Evolutionary conservation across 768 basidiomycete species (phyloP), one percentile per base, ranked within the genome.

Genomic region (Pleurotus tuber-regium): DNA sequence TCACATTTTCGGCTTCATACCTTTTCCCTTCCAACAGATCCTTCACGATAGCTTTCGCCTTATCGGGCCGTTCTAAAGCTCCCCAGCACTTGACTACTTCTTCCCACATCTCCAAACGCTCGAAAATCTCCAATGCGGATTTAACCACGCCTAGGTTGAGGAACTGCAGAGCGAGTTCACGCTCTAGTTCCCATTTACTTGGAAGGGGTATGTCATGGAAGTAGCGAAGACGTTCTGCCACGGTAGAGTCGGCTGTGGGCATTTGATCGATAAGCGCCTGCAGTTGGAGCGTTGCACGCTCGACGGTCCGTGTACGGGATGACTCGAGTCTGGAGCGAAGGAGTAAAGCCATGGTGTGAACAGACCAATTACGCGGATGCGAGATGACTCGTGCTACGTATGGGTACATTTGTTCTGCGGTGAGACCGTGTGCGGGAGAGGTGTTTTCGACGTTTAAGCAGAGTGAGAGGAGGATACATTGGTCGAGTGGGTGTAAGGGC

Each of bases 41-140:
- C 19, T 80, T 79, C 31, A 98, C 92, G 64, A 99, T 82, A 2
- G 72, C 66, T 53, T 92, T 77, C 4, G 86, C 97, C 62, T 82
- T 84, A 49, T 92, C 90, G 8, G 79, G 80, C 57, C 80, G 73
- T 57, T 96, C 94, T 70, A 95, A 77, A 14, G 84, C 73, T 54
- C 86, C 84, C 75, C 88, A 91, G 68, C 96, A 98, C 55, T 79
- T 76, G 36, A 93, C 92, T 6, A 91, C 94, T 57, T 98, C 92
- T 70, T 97, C 97, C 95, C 95, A 99, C 93, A 98, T 93, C 70
- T 98, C 94, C 54, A 98, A 74, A 29, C 91, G 79, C 69, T 92
- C 88, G 63, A 93, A 98, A 50, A 98, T 95, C 66, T 89, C 95
- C 43, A 98, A 73, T 0, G 97, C 95, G 4, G 90, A 93, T 58